phyloP scores from a whole-genome alignment of 257 asterid genomes.

The Coffea eugenioides region DNA sequence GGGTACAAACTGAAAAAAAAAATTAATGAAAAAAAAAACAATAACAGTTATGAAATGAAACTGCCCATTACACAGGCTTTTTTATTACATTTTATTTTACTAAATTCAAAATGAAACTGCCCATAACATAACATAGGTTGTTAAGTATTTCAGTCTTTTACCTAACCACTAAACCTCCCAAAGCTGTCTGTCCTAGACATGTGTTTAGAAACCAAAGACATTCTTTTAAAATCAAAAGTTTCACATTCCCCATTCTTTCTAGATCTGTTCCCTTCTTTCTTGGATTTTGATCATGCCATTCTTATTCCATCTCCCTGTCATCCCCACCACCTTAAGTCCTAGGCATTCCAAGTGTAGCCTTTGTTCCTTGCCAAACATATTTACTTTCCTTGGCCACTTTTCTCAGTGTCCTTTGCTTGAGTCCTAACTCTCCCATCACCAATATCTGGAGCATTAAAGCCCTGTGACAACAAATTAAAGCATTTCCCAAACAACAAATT shows the following conservation, averaged over 20 bases:
- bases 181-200: background rate
- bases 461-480: background rate
- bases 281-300: conserved; percentile 14
- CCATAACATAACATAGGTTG: too few species aligned
- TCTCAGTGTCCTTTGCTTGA: background rate
- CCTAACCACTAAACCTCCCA: background rate
- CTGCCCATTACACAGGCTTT: too few species aligned
- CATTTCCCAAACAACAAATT: background rate
- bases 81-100: too few species aligned
- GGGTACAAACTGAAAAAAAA: too few species aligned
- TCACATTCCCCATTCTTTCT: conserved; percentile 3
- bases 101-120: too few species aligned
- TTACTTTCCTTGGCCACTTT: background rate
- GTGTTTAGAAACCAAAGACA: background rate
- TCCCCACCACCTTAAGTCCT: background rate
- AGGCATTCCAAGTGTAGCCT: background rate
- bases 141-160: background rate
- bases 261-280: background rate
- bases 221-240: background rate
- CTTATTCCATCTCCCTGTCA: background rate
- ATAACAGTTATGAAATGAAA: too few species aligned
- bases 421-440: background rate
- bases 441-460: conserved; percentile 1
- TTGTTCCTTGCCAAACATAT: background rate
- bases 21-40: too few species aligned